These are phyloP conservation scores for Colletotrichum tropicicola DNA, from an alignment of 2,329 filamentous ascomycete species.

Conservation along the genomic window DNA sequence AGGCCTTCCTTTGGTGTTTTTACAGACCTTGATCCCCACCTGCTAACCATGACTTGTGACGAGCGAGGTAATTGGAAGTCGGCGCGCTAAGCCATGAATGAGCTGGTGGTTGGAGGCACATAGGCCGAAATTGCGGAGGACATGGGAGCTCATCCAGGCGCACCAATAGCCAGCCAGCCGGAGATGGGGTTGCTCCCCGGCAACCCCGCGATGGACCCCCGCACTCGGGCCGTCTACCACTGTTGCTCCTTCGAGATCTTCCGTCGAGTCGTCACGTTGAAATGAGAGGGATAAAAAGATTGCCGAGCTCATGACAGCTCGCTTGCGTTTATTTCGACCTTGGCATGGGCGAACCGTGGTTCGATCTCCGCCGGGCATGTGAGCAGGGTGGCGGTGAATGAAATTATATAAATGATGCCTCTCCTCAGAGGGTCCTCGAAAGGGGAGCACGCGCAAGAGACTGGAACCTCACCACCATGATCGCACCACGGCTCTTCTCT, in stretches of 20 bases:
- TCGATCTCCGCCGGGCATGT: not conserved
- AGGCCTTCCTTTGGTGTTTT: not conserved
- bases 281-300: not conserved
- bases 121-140: constrained; percentile 24
- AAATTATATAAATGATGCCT: not conserved
- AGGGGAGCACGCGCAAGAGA: not conserved
- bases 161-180: constrained; percentile 21
- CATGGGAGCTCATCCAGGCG: constrained; percentile 21
- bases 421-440: not conserved
- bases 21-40: not conserved
- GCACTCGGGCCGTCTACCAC: constrained; percentile 3
- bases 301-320: constrained; percentile 20
- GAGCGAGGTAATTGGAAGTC: not conserved
- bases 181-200: constrained; percentile 17
- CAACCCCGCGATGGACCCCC: constrained; percentile 22
- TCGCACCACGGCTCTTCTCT: constrained; percentile 1
- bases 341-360: not conserved
- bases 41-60: not conserved
- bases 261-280: constrained; percentile 16
- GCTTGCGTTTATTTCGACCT: constrained; percentile 14
- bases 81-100: not conserved
- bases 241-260: constrained; percentile 1
- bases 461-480: constrained; percentile 3
- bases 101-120: constrained; percentile 3
- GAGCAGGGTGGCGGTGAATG: constrained; percentile 1